phyloP scores from a whole-genome alignment of 106 monocot genomes.

The Cymbidium sinense region DNA sequence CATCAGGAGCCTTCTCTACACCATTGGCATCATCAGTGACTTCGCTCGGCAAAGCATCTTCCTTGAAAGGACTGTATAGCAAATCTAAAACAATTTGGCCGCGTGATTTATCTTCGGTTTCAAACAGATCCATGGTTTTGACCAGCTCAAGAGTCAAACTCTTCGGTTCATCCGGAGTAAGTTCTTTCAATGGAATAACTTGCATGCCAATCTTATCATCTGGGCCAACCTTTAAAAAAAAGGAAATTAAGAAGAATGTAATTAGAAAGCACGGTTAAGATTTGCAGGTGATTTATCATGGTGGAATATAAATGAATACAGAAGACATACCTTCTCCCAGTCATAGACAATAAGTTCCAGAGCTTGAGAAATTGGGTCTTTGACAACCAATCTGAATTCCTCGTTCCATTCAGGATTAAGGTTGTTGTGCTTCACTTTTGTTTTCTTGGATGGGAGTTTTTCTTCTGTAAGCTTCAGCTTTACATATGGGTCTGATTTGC shows the following conservation, averaged over 20 bases:
- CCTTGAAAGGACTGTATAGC: slow-evolving; percentile 49
- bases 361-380: slow-evolving; percentile 45
- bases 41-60: slow-evolving; percentile 12
- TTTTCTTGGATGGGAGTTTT: slow-evolving; percentile 51
- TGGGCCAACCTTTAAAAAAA: slow-evolving; percentile 34
- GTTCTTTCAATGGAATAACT: slow-evolving; percentile 37
- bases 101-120: slow-evolving; percentile 28
- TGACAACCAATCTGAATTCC: slow-evolving; percentile 58
- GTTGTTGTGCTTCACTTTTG: slow-evolving; percentile 52
- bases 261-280: not conserved
- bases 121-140: slow-evolving; percentile 48
- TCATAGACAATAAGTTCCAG: slow-evolving; percentile 51
- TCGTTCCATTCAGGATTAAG: slow-evolving; percentile 76
- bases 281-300: not conserved
- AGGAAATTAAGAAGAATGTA: not conserved
- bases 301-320: not conserved
- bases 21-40: slow-evolving; percentile 10
- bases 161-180: slow-evolving; percentile 41
- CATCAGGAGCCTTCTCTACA: slow-evolving; percentile 51
- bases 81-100: slow-evolving; percentile 34
- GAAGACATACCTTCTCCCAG: slow-evolving; percentile 50
- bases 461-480: slow-evolving; percentile 51
- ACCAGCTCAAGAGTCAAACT: slow-evolving; percentile 41
- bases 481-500: slow-evolving; percentile 62
- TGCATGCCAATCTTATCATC: slow-evolving; percentile 68